Percentiles rank a stretch among this genome's conserved stretches.
Conservation (phyloP, 2,329 filamentous ascomycete genomes). For the Pseudopithomyces chartarum region DNA sequence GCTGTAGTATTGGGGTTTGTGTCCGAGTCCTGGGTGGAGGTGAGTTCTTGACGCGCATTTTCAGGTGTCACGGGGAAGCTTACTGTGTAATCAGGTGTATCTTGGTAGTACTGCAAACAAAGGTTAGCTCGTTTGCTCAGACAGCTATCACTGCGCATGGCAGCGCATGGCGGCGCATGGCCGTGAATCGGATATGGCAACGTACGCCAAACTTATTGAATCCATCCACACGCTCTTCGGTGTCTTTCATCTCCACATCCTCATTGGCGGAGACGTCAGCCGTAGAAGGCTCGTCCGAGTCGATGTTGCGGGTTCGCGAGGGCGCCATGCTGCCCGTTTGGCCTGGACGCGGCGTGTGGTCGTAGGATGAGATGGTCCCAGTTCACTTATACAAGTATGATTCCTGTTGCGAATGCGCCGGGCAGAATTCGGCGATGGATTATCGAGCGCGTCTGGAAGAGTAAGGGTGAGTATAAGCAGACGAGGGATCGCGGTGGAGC, state of each 20-base stretch:
- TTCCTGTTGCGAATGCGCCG: slow-evolving; percentile 8
- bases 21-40: slow-evolving; percentile 61
- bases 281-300: slow-evolving; percentile 42
- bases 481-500: slow-evolving; percentile 13
- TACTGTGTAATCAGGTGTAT: slow-evolving; percentile 68
- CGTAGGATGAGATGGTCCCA: slow-evolving; percentile 13
- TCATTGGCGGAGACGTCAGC: slow-evolving; percentile 45
- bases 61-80: slow-evolving; percentile 6
- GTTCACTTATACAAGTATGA: slow-evolving; percentile 1
- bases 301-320: slow-evolving; percentile 40
- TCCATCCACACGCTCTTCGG: slow-evolving; percentile 35
- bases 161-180: slow-evolving; percentile 2
- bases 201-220: slow-evolving; percentile 44
- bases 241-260: slow-evolving; percentile 46
- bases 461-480: slow-evolving; percentile 15
- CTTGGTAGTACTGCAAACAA: slow-evolving; percentile 54
- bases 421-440: slow-evolving; percentile 20
- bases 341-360: slow-evolving; percentile 35
- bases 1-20: slow-evolving; percentile 71
- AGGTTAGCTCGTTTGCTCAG: slow-evolving; percentile 29
- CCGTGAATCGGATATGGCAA: slow-evolving; percentile 9
- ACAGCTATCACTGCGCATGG: not conserved
- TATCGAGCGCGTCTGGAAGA: slow-evolving; percentile 25
- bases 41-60: slow-evolving; percentile 20
- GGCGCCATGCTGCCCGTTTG: slow-evolving; percentile 47